Base-by-base conservation (phyloP, 1,284 basidiomycete genomes). In the Vanrija sp. region DNA sequence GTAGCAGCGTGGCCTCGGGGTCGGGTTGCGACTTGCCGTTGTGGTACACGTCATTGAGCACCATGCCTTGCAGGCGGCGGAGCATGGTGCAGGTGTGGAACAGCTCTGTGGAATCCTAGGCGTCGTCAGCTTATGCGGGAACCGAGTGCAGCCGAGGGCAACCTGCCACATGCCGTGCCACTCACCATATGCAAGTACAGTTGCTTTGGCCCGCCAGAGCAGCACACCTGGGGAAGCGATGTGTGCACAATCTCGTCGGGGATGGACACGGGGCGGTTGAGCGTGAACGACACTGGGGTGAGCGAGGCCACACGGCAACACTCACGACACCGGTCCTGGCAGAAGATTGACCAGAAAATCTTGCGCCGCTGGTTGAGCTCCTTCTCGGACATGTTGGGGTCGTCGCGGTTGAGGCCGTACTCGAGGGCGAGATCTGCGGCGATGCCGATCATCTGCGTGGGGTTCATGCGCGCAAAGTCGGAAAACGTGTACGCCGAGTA, bases 321-420 rank as follows among this genome's bases (percentile, higher is more conserved):
- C 42, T 24, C 22, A 44, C 42, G 10, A 25, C 27, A 20, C 19
- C 54, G 36, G 22, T 56, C 55, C 41, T 47, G 23, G 14, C 37
- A 49, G 27, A 53, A 49, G 31, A 57, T 23, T 4, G 47, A 45
- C 55, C 55, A 57, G 43, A 57, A 57, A 16, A 57, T 19, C 31
- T 47, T 22, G 19, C 51, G 48, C 10, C 51, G 27, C n/a, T 44
- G 39, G 8, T 57, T 51, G 36, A 49, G 55, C 18, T 38, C 39
- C 19, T 43, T 23, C 19, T 22, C 12, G 22, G 51, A 31, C 23
- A 57, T 31, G 9, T 14, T 37, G 15, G 41, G 36, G 15, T 53
- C 47, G n/a, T 57, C 55, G n/a, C 37, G 18, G 38, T 57, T 45
- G 3, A 53, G 38, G 12, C 51, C 38, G n/a, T 49, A 27, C 20